Evolutionary conservation across 1,284 basidiomycete species (phyloP).

Genomic region (Ustilago crameri): DNA sequence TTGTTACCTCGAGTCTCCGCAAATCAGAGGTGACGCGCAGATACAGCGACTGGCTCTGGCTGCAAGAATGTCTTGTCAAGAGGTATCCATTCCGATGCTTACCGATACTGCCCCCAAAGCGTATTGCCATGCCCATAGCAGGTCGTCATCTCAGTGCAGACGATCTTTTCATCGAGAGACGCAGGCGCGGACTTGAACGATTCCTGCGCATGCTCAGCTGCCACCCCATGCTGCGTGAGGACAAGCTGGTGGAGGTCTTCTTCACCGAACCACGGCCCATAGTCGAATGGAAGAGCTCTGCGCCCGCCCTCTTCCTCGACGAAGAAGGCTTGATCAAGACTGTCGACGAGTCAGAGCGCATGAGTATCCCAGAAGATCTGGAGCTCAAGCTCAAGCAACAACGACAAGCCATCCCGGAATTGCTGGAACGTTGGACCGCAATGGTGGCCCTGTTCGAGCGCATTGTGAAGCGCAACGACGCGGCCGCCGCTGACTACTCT

Average conservation of each 20-base stretch:
- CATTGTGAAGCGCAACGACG: conserved; percentile 48
- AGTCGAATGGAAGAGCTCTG: conserved; percentile 37
- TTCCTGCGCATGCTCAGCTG: conserved; percentile 39
- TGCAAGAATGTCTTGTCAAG: conserved; percentile 49
- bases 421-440: conserved; percentile 46
- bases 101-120: conserved; percentile 50
- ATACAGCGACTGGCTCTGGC: conserved; percentile 58
- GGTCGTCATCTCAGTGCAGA: conserved; percentile 44
- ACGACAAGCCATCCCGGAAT: conserved; percentile 35
- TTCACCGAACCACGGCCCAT: conserved; percentile 39
- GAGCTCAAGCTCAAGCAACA: conserved; percentile 47
- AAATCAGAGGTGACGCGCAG: conserved; percentile 40
- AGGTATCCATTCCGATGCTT: conserved; percentile 57
- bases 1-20: conserved; percentile 40
- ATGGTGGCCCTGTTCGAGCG: conserved; percentile 47
- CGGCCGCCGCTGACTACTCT: conserved; percentile 47
- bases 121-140: conserved; percentile 46
- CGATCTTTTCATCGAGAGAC: conserved; percentile 46
- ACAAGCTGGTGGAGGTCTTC: conserved; percentile 47
- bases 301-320: conserved; percentile 45
- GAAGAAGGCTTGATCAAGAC: conserved; percentile 42
- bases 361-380: conserved; percentile 47
- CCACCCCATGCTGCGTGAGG: conserved; percentile 47
- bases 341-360: conserved; percentile 45
- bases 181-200: conserved; percentile 44